phyloP scores from a whole-genome alignment of 176 grass and related monocot species.

The Coix lacrymajobi region DNA sequence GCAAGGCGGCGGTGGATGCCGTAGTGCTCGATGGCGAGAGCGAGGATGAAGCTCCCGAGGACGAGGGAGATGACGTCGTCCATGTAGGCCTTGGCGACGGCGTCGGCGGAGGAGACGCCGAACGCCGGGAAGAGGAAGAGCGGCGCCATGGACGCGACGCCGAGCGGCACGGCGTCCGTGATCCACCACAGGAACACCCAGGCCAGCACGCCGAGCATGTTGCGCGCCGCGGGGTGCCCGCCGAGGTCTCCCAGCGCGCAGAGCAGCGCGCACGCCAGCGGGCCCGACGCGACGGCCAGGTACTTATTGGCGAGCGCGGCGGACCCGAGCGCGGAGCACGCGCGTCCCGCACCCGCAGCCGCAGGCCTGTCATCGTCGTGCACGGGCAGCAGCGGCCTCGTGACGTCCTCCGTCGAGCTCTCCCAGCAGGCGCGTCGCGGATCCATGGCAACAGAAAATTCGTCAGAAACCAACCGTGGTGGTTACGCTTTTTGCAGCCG shows the following conservation, averaged over 20 bases:
- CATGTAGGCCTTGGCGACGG: slow-evolving; percentile 81
- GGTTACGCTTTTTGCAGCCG: neutral
- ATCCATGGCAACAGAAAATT: slow-evolving; percentile 13
- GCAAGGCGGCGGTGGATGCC: slow-evolving; percentile 87
- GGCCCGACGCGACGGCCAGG: slow-evolving; percentile 48
- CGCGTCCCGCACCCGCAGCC: neutral
- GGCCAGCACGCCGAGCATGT: slow-evolving; percentile 79
- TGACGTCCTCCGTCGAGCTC: slow-evolving; percentile 39
- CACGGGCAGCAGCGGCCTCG: slow-evolving; percentile 48
- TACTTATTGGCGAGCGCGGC: slow-evolving; percentile 43
- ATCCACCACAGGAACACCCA: slow-evolving; percentile 98
- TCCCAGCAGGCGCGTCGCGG: slow-evolving; percentile 4
- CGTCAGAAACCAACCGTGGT: neutral
- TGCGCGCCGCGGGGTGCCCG: slow-evolving; percentile 40
- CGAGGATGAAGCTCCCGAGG: slow-evolving; percentile 95
- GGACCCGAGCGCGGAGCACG: slow-evolving; percentile 8
- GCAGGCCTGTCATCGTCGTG: neutral
- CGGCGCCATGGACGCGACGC: slow-evolving; percentile 84
- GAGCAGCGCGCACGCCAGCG: slow-evolving; percentile 40
- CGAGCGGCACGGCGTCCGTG: slow-evolving; percentile 79
- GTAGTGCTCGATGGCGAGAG: slow-evolving; percentile 87
- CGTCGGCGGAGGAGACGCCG: slow-evolving; percentile 49
- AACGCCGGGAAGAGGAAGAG: slow-evolving; percentile 85
- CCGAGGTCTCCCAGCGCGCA: slow-evolving; percentile 39
- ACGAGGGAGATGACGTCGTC: slow-evolving; percentile 93